Conservation (phyloP, 345 rosid genomes). For the thale cress (Arabidopsis thaliana) region DNA sequence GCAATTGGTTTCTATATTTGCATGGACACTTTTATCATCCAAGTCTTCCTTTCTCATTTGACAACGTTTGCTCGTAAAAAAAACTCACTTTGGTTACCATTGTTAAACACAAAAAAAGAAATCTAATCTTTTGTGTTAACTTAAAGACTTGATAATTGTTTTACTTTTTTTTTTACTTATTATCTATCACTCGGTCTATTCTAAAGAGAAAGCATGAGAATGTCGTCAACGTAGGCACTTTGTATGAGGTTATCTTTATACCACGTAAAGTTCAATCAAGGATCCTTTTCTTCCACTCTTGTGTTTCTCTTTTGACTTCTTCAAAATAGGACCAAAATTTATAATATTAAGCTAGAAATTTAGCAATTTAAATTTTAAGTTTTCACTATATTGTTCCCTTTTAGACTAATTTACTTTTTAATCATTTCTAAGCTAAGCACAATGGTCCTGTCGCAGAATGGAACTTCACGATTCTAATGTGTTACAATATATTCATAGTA, state of each 20-base stretch:
- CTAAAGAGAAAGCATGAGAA: neutral
- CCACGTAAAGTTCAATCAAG: slow-evolving; percentile 13
- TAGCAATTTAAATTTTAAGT: neutral
- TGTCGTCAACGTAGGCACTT: neutral
- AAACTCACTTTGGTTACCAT: neutral
- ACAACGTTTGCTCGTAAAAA: neutral
- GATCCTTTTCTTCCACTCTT: neutral
- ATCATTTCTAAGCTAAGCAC: neutral
- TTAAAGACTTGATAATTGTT: too few species aligned
- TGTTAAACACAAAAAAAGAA: neutral
- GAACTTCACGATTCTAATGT: neutral
- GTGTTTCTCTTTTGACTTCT: neutral
- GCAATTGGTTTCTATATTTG: neutral
- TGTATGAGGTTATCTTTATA: neutral
- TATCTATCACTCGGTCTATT: neutral
- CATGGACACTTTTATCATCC: neutral
- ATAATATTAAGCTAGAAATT: neutral
- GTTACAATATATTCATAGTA: neutral
- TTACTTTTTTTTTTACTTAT: too few species aligned
- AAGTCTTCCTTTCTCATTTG: neutral
- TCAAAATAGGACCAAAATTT: neutral
- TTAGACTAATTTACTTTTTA: neutral
- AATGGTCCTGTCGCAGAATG: neutral
- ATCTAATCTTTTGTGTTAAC: too few species aligned
- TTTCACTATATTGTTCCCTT: neutral